Conservation (phyloP, 148 eudicot species). For the Cornus kousa region DNA sequence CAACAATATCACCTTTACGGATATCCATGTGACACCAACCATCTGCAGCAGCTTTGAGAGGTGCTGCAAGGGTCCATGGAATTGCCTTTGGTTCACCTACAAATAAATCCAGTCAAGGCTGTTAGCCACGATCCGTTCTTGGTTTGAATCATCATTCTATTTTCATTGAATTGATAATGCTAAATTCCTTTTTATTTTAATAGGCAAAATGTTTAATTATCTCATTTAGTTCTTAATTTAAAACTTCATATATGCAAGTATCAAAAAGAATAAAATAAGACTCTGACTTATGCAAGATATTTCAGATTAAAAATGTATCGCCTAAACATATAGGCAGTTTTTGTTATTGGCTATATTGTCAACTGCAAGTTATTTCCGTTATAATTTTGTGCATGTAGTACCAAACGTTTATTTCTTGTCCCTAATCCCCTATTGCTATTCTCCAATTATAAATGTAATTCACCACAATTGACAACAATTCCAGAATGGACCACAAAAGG, state of each 20-base stretch:
- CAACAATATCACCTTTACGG: slow-evolving; percentile 69
- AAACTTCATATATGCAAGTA: background rate
- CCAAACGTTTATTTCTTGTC: background rate
- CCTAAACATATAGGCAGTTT: background rate
- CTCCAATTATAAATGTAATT: background rate
- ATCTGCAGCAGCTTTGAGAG: slow-evolving; percentile 94
- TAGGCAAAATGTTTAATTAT: background rate
- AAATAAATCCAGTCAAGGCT: slow-evolving; percentile 14
- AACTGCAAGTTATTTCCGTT: background rate
- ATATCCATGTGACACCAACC: slow-evolving; percentile 97
- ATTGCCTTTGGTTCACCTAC: slow-evolving; percentile 97
- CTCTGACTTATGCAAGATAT: background rate
- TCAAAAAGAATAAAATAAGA: background rate
- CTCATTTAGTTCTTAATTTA: background rate
- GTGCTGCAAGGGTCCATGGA: slow-evolving; percentile 85
- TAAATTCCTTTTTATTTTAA: no score
- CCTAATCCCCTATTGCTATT: no score
- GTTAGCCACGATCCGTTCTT: background rate
- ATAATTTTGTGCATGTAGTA: background rate
- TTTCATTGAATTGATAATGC: no score
- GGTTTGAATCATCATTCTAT: background rate
- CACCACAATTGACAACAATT: background rate
- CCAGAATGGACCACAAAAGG: no score
- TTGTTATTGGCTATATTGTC: background rate
- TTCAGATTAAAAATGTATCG: background rate